Base-by-base conservation (phyloP, 2,329 filamentous ascomycete species). In the Bretziella fagacearum region DNA sequence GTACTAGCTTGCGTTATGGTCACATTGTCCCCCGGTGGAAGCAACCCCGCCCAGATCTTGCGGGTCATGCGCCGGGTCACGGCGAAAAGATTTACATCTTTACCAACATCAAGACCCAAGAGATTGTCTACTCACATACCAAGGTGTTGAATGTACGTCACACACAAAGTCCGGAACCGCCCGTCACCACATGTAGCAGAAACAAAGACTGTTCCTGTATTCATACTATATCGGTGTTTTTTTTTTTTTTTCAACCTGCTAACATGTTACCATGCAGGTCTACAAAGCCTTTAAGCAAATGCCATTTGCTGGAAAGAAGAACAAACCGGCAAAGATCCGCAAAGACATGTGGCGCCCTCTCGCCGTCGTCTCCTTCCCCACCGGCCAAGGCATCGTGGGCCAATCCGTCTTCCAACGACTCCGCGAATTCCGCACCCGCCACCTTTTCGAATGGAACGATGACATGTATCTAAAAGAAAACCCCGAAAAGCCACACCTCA, bases 291-390 rank as follows among this genome's bases (percentile, higher is more conserved):
- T 77, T 53, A 66, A 69, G 55, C 74, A 78, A 56, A 60, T 81
- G 51, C 70, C 74, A 41, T 81, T 71, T 64, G 75, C 76, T 53
- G 77, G 77, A 61, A 81, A 81, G 59, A 80, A 82, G 61, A 68
- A 73, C 40, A 71, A 73, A 53, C 76, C 76, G 2, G 59, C 69
- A 46, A 74, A 73, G 55, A 63, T 81, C 32, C 74, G 78, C 50
- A 79, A 76, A 60, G 78, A 82, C 63, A 73, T 76, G 61, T 81
- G 79, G 77, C 63, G 64, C 27, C 73, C 73, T 5, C 62, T 81
- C 55, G 75, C 74, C 44, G 61, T 69, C 52, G 71, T 81, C 51
- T 63, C 69, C 56, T 76, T 82, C 57, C 68, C 68, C 36, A 51
- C 60, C 37, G 71, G 69, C 36, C 61, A 65, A 32, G 70, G 69